Evolutionary conservation across 139 green algal species (phyloP).

Genomic region (Eudorina sp.): DNA sequence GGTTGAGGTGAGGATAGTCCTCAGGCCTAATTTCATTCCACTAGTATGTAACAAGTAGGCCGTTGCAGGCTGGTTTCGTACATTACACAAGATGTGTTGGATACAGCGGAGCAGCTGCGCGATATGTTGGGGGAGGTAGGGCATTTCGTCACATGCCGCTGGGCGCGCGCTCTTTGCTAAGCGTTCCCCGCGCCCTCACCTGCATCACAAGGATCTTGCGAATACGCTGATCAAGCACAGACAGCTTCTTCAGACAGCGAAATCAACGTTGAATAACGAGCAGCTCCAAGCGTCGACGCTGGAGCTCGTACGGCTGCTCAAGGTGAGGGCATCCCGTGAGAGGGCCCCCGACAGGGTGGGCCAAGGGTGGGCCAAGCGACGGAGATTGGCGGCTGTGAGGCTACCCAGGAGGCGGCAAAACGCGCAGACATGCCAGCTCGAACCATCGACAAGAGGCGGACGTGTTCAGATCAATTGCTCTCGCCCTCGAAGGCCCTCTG

Average conservation of each 20-base stretch:
- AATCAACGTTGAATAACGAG: constrained; percentile 47
- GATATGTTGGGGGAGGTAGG: constrained; percentile 63
- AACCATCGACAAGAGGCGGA: no score
- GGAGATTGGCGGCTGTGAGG: no score
- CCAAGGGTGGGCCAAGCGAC: no score
- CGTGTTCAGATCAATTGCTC: no score
- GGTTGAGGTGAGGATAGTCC: constrained; percentile 19
- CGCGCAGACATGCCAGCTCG: no score
- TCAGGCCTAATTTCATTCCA: no score
- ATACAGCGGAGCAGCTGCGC: constrained; percentile 58
- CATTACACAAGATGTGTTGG: constrained; percentile 60
- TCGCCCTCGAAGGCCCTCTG: no score
- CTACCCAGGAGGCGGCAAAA: no score
- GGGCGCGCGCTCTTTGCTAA: not conserved
- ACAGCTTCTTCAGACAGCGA: constrained; percentile 6
- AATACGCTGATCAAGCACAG: constrained; percentile 39
- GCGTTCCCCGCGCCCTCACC: no score
- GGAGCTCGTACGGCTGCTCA: constrained; percentile 54
- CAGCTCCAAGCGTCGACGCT: constrained; percentile 39
- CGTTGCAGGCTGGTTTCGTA: constrained; percentile 56
- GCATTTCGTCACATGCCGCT: constrained; percentile 6
- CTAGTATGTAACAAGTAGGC: no score
- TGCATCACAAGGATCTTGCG: constrained; percentile 51
- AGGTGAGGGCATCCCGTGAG: no score
- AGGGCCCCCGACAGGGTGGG: no score